These are phyloP conservation scores for Rhamnella rubrinervis DNA, from an alignment of 331 rosid species.

Conservation along the genomic window DNA sequence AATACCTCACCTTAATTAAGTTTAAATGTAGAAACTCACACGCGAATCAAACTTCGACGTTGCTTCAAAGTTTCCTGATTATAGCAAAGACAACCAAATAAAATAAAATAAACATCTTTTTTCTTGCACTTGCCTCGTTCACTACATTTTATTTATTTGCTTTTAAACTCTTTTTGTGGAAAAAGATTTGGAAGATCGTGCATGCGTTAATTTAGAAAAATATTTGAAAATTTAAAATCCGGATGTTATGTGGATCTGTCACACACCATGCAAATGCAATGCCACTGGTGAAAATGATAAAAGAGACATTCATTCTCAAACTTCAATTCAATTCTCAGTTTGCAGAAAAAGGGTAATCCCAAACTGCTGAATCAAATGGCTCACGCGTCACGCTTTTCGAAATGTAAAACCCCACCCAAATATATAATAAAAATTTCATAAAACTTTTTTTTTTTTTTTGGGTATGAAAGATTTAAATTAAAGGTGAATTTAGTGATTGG, in stretches of 20 bases:
- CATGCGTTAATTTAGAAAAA: constrained; percentile 10
- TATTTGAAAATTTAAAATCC: background rate
- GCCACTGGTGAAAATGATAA: background rate
- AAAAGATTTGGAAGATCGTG: constrained; percentile 9
- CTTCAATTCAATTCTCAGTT: constrained; percentile 12
- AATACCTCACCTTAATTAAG: background rate
- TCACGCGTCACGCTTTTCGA: constrained; percentile 55
- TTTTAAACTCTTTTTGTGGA: background rate
- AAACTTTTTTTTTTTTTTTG: background rate
- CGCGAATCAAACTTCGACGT: constrained; percentile 18
- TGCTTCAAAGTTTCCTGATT: constrained; percentile 9
- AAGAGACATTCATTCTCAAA: background rate
- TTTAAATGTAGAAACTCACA: background rate
- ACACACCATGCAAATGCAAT: constrained; percentile 3
- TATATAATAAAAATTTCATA: background rate
- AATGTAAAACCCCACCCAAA: background rate
- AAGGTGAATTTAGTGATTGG: constrained; percentile 43
- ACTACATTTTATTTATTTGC: background rate
- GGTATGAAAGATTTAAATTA: constrained; percentile 54
- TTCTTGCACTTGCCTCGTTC: background rate
- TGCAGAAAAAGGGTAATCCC: constrained; percentile 28
- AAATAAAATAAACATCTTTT: no score
- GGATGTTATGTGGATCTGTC: background rate
- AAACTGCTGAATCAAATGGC: constrained; percentile 31
- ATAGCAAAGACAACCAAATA: background rate